phyloP scores from a whole-genome alignment of 192 early-diverging fungal genomes.

The Thamnidium elegans region DNA sequence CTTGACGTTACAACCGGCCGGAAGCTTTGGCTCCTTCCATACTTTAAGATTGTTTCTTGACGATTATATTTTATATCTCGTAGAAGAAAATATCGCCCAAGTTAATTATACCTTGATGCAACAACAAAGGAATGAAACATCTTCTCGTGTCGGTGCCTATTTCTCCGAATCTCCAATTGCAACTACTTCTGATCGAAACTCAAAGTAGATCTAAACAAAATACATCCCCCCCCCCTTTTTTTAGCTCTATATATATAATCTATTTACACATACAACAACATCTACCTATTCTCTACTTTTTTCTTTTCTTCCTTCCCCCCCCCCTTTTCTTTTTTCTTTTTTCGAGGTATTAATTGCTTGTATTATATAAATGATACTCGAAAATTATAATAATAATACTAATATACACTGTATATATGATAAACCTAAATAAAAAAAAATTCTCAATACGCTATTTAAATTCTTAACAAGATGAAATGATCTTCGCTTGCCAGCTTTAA shows the following conservation, averaged over 20 bases:
- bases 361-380: too few relatives aligned
- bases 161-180: neutral
- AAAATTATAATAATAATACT: neutral
- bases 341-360: neutral
- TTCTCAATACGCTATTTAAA: too few relatives aligned
- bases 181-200: neutral
- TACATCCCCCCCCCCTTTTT: neutral
- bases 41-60: conserved; percentile 44
- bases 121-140: neutral
- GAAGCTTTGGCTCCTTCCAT: conserved; percentile 33
- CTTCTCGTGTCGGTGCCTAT: neutral
- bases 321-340: too few relatives aligned
- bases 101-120: conserved; percentile 25
- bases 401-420: neutral
- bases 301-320: neutral
- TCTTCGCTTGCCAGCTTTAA: too few relatives aligned
- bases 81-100: conserved; percentile 49
- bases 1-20: conserved; percentile 26
- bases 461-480: too few relatives aligned
- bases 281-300: neutral
- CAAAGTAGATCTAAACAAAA: neutral
- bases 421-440: too few relatives aligned
- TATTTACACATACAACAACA: too few relatives aligned
- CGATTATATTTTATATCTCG: conserved; percentile 46
- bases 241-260: neutral